Evolutionary conservation across 1,284 basidiomycete genomes (phyloP).

Genomic region (Moniliella sp.): DNA sequence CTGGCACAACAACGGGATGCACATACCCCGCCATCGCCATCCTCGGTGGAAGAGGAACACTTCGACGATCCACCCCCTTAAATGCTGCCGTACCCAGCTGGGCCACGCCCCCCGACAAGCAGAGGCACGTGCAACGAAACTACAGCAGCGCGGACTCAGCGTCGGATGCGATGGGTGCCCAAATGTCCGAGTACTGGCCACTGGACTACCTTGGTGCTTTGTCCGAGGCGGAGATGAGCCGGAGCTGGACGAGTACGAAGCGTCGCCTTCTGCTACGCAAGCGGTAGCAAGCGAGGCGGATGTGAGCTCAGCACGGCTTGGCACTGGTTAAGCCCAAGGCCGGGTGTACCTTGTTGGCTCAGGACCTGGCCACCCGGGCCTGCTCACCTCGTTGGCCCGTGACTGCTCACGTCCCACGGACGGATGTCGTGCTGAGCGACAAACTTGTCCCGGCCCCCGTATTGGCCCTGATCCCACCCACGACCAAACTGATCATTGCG

Average conservation of each 20-base stretch:
- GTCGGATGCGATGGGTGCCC: conserved; percentile 35
- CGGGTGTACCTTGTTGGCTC: conserved; percentile 58
- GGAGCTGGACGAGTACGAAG: conserved; percentile 10
- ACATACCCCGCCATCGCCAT: no score
- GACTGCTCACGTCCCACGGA: conserved; percentile 47
- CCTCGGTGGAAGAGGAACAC: no score
- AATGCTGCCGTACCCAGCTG: no score
- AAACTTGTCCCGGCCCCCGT: conserved; percentile 86
- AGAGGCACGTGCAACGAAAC: no score
- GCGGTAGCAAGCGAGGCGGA: neutral
- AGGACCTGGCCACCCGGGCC: conserved; percentile 75
- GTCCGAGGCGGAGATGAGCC: conserved; percentile 48
- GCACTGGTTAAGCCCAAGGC: conserved; percentile 5
- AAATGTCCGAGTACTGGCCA: conserved; percentile 56
- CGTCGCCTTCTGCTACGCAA: neutral
- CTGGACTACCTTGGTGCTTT: conserved; percentile 54
- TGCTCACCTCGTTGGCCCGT: conserved; percentile 70
- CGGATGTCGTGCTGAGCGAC: conserved; percentile 72
- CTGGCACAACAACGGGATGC: neutral
- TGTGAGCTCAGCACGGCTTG: neutral
- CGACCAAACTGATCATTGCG: conserved; percentile 50
- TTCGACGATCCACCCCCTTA: no score
- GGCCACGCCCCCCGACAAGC: no score
- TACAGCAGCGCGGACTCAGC: no score
- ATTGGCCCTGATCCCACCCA: conserved; percentile 57